Base-by-base conservation (phyloP, 768 basidiomycete genomes). In the Tubosaeta brunneosetosa region DNA sequence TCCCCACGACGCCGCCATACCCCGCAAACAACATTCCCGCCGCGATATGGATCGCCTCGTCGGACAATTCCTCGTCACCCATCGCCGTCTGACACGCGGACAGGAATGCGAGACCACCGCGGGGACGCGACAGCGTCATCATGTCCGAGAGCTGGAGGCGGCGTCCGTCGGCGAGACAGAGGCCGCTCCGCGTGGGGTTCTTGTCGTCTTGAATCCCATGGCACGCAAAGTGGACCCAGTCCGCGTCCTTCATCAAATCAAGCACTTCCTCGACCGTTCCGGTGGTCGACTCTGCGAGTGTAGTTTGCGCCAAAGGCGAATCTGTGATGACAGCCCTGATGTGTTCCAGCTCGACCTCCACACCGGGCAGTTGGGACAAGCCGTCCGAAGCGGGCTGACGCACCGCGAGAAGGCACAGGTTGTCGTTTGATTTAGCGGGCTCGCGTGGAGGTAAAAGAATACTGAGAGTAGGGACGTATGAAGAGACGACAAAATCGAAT, bases 51-150 rank as follows among this genome's bases (percentile, higher is more conserved):
- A 36, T 57, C 2, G 65, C 67, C 44, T 76, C 74, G 13, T 73
- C 68, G 1, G 66, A 47, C 9, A 68, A 66, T 49, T 55, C 68
- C 60, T 61, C 47, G 38, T 66, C 64, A 2, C 74, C 74, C 41
- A 57, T 66, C 2, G 73, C 73, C 10, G 72, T 77, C 49, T 79
- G 70, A 55, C 76, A 79, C 3, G 77, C 77, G 10, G 76, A 76
- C 8, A 79, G 70, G 55, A 76, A 74, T 0, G 71, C 76, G 37
- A 78, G 64, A 29, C 68, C 50, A 41, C 43, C 64, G 40, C 14
- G 69, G 36, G 33, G 57, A 13, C 44, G 42, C 2, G 54, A 47
- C 17, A 51, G n/a, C 14, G 50, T 33, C 8, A 55, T 51, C 17
- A 55, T 51, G 27, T 50, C 49, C 3, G 49, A 43, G 1, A 55